phyloP scores from a whole-genome alignment of 257 asterid genomes.

The Henckelia pumila region DNA sequence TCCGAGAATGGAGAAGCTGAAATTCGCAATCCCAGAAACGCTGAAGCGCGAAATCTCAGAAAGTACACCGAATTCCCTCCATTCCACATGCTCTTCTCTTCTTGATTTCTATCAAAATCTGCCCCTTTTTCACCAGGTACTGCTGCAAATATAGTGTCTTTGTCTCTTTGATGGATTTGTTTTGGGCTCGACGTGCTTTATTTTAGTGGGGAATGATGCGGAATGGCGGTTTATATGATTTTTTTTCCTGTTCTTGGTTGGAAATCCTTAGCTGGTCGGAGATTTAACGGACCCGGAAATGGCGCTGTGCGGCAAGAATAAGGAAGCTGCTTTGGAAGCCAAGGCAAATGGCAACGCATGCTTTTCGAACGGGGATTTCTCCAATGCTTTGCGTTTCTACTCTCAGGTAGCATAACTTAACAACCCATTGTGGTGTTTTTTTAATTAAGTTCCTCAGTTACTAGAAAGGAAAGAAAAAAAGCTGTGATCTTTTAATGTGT shows the following conservation, averaged over 20 bases:
- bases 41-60: slow-evolving; percentile 46
- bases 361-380: slow-evolving; percentile 68
- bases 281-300: slow-evolving; percentile 69
- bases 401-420: slow-evolving; percentile 48
- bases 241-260: slow-evolving; percentile 10
- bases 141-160: slow-evolving; percentile 7
- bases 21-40: slow-evolving; percentile 56
- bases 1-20: slow-evolving; percentile 75
- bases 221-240: slow-evolving; percentile 7
- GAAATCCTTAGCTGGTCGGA: slow-evolving; percentile 49
- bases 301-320: slow-evolving; percentile 68
- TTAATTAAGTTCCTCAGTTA: slow-evolving; percentile 4
- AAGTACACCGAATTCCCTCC: slow-evolving; percentile 47
- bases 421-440: not conserved
- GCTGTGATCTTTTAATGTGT: slow-evolving; percentile 4
- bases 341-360: slow-evolving; percentile 75
- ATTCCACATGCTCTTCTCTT: slow-evolving; percentile 61
- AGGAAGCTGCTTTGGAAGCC: slow-evolving; percentile 62
- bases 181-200: not conserved
- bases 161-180: not conserved
- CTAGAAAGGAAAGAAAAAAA: not conserved
- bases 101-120: slow-evolving; percentile 52
- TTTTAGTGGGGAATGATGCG: not conserved
- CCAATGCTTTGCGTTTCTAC: slow-evolving; percentile 62
- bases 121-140: slow-evolving; percentile 76